Evolutionary conservation across 2,329 filamentous ascomycete genomes (phyloP).

Genomic region (Cladosporium sp.): DNA sequence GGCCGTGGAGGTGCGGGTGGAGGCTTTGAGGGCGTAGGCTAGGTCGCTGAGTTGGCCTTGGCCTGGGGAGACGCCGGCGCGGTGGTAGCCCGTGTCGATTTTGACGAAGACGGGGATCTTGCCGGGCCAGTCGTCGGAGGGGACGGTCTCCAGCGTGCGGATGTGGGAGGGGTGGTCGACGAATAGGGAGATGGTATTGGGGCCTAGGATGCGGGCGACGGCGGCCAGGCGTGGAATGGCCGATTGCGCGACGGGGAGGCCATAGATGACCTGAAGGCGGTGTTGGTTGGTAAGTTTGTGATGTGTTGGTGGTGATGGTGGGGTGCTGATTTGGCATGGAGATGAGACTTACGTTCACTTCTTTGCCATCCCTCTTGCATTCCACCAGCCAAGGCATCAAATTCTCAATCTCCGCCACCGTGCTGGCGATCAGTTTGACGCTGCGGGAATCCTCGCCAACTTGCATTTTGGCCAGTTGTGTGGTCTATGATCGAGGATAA

Average conservation of each 20-base stretch:
- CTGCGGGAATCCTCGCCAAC: slow-evolving; percentile 55
- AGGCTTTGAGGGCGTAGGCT: slow-evolving; percentile 45
- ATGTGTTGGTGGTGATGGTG: neutral
- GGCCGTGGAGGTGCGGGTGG: slow-evolving; percentile 44
- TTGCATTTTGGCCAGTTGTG: slow-evolving; percentile 63
- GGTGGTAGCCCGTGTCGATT: slow-evolving; percentile 68
- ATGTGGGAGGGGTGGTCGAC: slow-evolving; percentile 66
- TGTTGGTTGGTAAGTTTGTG: neutral
- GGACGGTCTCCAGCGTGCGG: slow-evolving; percentile 42
- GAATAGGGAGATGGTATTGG: slow-evolving; percentile 58
- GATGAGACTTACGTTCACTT: slow-evolving; percentile 52
- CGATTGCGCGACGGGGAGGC: slow-evolving; percentile 63
- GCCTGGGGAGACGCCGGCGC: slow-evolving; percentile 60
- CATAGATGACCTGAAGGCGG: slow-evolving; percentile 62
- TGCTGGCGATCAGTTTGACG: slow-evolving; percentile 66
- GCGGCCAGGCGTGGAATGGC: slow-evolving; percentile 56
- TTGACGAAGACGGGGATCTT: slow-evolving; percentile 63
- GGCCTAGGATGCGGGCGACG: slow-evolving; percentile 54
- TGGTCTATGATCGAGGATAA: slow-evolving; percentile 47
- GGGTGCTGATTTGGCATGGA: too few relatives aligned
- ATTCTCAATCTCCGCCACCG: slow-evolving; percentile 68
- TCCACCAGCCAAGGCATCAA: slow-evolving; percentile 58
- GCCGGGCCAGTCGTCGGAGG: slow-evolving; percentile 39
- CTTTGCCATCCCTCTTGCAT: slow-evolving; percentile 50
- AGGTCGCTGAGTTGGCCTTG: slow-evolving; percentile 46